Base-by-base conservation (phyloP, 192 early-diverging fungal species). In the Backusella luteola region DNA sequence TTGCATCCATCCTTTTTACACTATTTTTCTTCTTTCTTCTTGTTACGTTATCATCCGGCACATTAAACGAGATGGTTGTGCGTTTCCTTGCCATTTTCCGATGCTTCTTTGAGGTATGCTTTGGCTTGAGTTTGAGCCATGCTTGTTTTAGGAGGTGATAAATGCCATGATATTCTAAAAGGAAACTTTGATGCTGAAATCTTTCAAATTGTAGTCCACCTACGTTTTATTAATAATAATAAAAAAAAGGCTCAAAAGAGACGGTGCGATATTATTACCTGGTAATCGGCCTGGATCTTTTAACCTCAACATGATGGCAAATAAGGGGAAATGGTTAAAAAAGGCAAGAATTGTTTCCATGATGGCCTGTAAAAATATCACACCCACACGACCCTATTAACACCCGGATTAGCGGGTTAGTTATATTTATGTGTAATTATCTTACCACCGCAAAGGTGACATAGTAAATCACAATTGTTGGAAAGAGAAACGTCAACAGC, bases 291-390 rank as follows among this genome's bases (percentile, higher is more conserved):
- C 89, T 8, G 96, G 94, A 77, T 98, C 95, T 73, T 95, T 94
- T 35, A 97, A 63, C 32, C 96, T 86, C 38, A 97, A 76, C 87
- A 96, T 89, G n/a, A 98, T 85, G 34, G 95, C 96, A 87, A 98
- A 98, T 12, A 98, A 82, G 15, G 98, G 98, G 78, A 97, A 98
- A 79, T 99, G 98, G 79, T 99, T 99, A 29, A 99, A 83, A 59
- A 96, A 88, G 0, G 94, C 96, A 19, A 99, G 82, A 4, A 94
- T 26, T 12, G 96, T 93, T 80, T 99, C 96, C 82, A 94, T 83
- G 3, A 89, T 79, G 1, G 91, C 94, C 77, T 97, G 94, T 3
- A 93, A 85, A 72, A 91, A 87, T 26, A 97, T 91, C 26, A 97
- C 89, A 1, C 86, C 89, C 1, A 98, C 86, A 15, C 96, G 91